phyloP scores from a whole-genome alignment of 306 rosid genomes.

The Vicia faba region DNA sequence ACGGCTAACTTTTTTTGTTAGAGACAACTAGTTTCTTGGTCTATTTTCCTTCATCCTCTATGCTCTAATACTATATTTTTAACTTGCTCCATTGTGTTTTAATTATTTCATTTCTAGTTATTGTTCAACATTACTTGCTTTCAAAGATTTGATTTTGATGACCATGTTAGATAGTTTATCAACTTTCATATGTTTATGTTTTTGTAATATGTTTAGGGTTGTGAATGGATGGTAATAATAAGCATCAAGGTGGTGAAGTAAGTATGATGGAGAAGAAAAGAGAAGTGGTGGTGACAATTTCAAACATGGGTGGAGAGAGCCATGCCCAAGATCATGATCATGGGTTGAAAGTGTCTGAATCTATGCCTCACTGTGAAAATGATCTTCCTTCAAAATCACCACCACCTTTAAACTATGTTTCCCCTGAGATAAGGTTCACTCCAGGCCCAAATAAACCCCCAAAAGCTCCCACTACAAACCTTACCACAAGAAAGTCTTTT shows the following conservation, averaged over 20 bases:
- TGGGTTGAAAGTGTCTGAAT: conserved; percentile 37
- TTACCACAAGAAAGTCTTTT: conserved; percentile 49
- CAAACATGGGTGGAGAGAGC: conserved; percentile 38
- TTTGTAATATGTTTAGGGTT: conserved; percentile 31
- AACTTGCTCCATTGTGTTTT: conserved; percentile 4
- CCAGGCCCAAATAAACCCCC: conserved; percentile 68
- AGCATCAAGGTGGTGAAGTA: conserved; percentile 44
- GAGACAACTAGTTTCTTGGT: conserved; percentile 9
- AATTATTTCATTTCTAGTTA: not conserved
- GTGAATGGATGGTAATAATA: conserved; percentile 42
- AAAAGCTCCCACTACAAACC: conserved; percentile 46
- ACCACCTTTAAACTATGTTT: conserved; percentile 49
- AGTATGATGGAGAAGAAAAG: conserved; percentile 61
- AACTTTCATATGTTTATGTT: conserved; percentile 1
- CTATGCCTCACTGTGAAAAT: conserved; percentile 33
- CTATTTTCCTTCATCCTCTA: too few relatives aligned
- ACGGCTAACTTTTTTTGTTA: not conserved
- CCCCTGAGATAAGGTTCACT: conserved; percentile 53
- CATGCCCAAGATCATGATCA: conserved; percentile 28
- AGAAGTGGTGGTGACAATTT: conserved; percentile 56
- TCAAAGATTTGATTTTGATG: conserved; percentile 24
- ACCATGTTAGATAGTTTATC: not conserved
- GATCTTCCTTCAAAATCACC: conserved; percentile 41
- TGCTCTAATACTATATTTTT: not conserved
- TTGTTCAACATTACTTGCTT: not conserved